A percentile compares a stretch with the other conserved stretches of the same genome.
These are phyloP conservation scores for Sicyos edulis DNA, from an alignment of 306 rosid genomes.

Conservation along the genomic window DNA sequence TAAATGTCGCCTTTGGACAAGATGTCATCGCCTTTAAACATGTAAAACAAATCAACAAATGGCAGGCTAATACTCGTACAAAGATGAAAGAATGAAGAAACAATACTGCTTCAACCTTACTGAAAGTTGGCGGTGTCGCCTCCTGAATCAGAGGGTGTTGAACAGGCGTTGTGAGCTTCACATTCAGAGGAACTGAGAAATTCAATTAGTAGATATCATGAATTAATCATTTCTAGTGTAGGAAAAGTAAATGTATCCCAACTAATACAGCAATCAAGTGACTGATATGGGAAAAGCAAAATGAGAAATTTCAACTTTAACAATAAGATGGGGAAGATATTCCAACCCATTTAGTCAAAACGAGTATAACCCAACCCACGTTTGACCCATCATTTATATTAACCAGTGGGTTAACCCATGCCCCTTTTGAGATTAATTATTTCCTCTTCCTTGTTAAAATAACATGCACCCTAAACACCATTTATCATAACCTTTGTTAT, in stretches of 20 bases:
- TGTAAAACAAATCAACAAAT: constrained; percentile 13
- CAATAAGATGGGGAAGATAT: not conserved
- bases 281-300: not conserved
- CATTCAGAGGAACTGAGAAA: constrained; percentile 49
- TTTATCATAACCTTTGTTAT: too few relatives aligned
- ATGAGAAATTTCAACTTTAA: not conserved
- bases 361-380: too few relatives aligned
- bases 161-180: constrained; percentile 50
- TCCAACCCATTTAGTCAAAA: not conserved
- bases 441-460: too few relatives aligned
- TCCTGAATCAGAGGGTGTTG: constrained; percentile 43
- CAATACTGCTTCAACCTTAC: constrained; percentile 40
- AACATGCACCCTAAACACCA: too few relatives aligned
- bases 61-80: not conserved
- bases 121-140: constrained; percentile 26
- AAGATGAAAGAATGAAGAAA: not conserved
- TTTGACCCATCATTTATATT: too few relatives aligned
- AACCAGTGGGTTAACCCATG: too few relatives aligned
- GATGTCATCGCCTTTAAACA: constrained; percentile 44
- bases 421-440: too few relatives aligned
- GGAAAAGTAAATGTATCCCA: not conserved
- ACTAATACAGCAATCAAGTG: not conserved
- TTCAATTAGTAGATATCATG: not conserved
- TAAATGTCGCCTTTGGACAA: constrained; percentile 46
- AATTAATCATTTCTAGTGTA: not conserved